These are phyloP conservation scores for Coemansia sp. DNA, from an alignment of 192 early-diverging fungal species.

Conservation along the genomic window DNA sequence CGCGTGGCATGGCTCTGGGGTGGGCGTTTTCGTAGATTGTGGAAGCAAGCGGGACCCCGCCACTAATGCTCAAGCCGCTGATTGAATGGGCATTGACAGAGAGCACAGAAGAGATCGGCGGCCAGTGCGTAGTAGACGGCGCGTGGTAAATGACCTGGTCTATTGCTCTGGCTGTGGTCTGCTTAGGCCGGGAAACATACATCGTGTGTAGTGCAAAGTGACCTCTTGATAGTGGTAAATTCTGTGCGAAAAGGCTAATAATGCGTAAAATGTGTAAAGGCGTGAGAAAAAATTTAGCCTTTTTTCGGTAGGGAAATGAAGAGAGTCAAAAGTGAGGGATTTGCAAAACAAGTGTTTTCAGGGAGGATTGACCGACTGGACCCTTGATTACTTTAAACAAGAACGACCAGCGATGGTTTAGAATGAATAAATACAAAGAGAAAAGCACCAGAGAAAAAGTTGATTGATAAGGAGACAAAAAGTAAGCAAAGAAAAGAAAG, in stretches of 20 bases:
- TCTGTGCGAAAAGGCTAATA: not conserved
- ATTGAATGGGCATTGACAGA: slow-evolving; percentile 7
- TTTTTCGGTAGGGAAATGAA: not conserved
- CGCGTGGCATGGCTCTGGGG: not conserved
- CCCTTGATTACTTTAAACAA: not conserved
- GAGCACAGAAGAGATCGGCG: slow-evolving; percentile 39
- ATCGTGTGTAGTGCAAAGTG: not conserved
- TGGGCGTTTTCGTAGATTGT: not conserved
- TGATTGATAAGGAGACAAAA: not conserved
- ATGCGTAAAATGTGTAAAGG: not conserved
- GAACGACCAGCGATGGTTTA: not conserved
- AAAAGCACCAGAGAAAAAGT: not conserved
- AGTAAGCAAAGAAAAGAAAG: slow-evolving; percentile 3
- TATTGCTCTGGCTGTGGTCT: slow-evolving; percentile 17
- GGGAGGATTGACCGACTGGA: not conserved
- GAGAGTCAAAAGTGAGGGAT: not conserved
- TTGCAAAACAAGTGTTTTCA: not conserved
- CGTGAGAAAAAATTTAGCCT: not conserved
- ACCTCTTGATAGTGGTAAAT: not conserved
- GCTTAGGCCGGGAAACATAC: not conserved
- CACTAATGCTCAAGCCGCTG: not conserved
- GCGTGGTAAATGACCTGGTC: slow-evolving; percentile 16
- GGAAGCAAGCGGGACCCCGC: slow-evolving; percentile 3
- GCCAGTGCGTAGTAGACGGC: slow-evolving; percentile 39
- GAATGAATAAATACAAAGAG: not conserved